Base-by-base conservation (phyloP, 1,284 basidiomycete genomes). In the Xerocomus nothofagi region DNA sequence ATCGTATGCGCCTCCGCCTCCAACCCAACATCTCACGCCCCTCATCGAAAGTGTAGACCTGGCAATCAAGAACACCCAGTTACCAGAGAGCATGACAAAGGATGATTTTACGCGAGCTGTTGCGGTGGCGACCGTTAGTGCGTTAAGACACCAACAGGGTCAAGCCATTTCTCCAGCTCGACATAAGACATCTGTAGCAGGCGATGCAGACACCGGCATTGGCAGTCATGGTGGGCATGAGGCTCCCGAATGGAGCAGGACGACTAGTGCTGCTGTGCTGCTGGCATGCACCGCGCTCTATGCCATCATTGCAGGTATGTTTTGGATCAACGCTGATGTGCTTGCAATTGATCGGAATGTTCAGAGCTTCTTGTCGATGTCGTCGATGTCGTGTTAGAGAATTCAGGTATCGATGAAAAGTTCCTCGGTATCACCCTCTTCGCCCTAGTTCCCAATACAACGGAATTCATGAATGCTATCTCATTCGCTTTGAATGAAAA, bases 381-480 rank as follows among this genome's bases (percentile, higher is more conserved):
- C 7, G 96, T 99, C 10, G 97, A 99, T 63, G 92, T 95, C 24
- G 87, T 99, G 2, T 76, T 99, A 20, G 76, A 93, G 55, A 93
- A 87, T n/a, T 93, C 92, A 0, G 92, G 93, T 0, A 91, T 99
- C 32, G 92, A 97, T 55, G 96, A 99, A 67, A 99, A 99, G 68
- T 96, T 99, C 76, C 79, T 99, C 27, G 97, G 97, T 39, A 80
- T 99, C 50, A 98, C 95, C 0, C 78, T 99, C 9, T 99, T 99
- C 63, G 96, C 97, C 2, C 80, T 99, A 29, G 95, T 99, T 0
- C 97, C 97, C 10, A 99, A 99, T 69, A 98, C 95, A 15, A 99
- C 97, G 18, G 97, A 99, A 72, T 99, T 99, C 69, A 98, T 99
- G 96, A 99, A 99, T 67, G 97, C 97, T 48, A 97, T 99, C 64